Base-by-base conservation (phyloP, 805 yeast species). In the Torulaspora franciscae region DNA sequence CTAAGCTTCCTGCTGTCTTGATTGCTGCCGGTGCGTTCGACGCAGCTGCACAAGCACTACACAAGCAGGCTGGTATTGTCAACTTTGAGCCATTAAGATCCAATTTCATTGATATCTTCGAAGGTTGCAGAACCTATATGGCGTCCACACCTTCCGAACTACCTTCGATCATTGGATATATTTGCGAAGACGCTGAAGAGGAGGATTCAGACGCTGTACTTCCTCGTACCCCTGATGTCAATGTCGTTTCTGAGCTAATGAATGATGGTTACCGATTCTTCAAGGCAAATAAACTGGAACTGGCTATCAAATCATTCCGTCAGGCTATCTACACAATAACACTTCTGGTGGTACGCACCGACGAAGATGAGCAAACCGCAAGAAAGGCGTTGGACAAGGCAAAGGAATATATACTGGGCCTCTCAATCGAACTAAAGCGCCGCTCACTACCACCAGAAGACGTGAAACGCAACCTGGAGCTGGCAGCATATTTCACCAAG, bases 1-100 rank as follows among this genome's bases (percentile, higher is more conserved):
- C 96, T 13, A 85, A 83, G 51, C 77, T 90, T 45, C 88, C 97
- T 4, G 97, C 96, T 25, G 88, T 87, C 23, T 86, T 88, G 57
- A 89, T 84, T 58, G 97, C 99, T 2, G 89, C 96, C 2, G 99
- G 99, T 57, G 85, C 95, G 4, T 91, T 91, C 63, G 97, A 89
- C 54, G 85, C 91, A 43, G 99, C 98, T 30, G 93, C 96, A 32
- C 95, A 89, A 58, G 77, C 95, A 61, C 76, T 93, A 58, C 81
- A 83, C 71, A 84, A 91, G 59, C 99, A 95, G 67, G 73, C 83
- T 36, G 99, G 97, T 57, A 78, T 87, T 41, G 82, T 79, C 23
- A 75, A 86, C 55, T 91, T 95, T 63, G 95, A 82, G 59, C 98
- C 98, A 10, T 75, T 93, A 56, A 81, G 91, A 68, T 62, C 73